phyloP scores from a whole-genome alignment of 225 moss, liverwort and hornwort species.

The Physcomitrium patens region DNA sequence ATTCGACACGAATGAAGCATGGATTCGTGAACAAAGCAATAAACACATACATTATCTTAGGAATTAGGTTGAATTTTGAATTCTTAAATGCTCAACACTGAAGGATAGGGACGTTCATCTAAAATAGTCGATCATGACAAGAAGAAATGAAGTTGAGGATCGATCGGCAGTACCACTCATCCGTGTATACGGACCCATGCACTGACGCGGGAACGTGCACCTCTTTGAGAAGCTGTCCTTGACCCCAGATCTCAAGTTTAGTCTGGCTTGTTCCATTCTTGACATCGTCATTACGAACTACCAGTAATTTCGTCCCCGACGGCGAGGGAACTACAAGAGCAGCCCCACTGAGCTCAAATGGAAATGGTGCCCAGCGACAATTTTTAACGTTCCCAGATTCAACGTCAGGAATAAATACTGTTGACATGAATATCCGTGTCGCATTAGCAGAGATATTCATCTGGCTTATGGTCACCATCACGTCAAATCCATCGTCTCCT shows the following conservation, averaged over 20 bases:
- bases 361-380: slow-evolving; percentile 97
- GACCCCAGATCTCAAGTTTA: slow-evolving; percentile 98
- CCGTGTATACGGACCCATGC: slow-evolving; percentile 85
- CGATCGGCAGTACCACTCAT: slow-evolving; percentile 65
- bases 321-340: slow-evolving; percentile 85
- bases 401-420: slow-evolving; percentile 77
- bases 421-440: slow-evolving; percentile 83
- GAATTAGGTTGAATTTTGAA: neutral
- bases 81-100: neutral
- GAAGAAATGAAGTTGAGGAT: neutral
- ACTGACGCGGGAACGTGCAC: slow-evolving; percentile 71
- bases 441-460: slow-evolving; percentile 81
- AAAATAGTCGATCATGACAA: neutral
- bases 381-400: slow-evolving; percentile 48
- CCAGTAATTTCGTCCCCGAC: slow-evolving; percentile 78
- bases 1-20: neutral
- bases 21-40: neutral
- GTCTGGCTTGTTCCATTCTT: slow-evolving; percentile 53
- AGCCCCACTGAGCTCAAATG: slow-evolving; percentile 87
- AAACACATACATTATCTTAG: neutral
- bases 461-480: slow-evolving; percentile 96
- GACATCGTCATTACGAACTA: slow-evolving; percentile 68
- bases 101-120: neutral
- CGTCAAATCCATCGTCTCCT: slow-evolving; percentile 85
- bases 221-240: slow-evolving; percentile 90